phyloP scores from a whole-genome alignment of 2,329 filamentous ascomycete species.

The Exophiala sp. region DNA sequence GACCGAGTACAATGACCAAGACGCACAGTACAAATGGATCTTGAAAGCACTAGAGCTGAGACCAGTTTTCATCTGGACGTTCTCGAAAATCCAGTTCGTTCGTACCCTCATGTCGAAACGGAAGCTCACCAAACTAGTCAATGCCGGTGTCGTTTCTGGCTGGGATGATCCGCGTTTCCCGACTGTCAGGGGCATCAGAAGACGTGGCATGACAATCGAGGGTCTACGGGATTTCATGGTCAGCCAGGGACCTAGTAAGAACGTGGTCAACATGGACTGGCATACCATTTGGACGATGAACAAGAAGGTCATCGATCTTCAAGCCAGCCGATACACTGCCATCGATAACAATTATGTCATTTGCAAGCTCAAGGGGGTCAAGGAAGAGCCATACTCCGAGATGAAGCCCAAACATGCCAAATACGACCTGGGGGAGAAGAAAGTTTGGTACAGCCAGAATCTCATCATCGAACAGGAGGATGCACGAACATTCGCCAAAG shows the following conservation, averaged over 20 bases:
- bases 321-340: conserved; percentile 32
- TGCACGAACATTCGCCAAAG: conserved; percentile 31
- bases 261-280: conserved; percentile 50
- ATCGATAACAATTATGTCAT: conserved; percentile 31
- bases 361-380: conserved; percentile 58
- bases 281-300: conserved; percentile 56
- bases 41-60: conserved; percentile 46
- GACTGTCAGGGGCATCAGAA: conserved; percentile 49
- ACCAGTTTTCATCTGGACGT: conserved; percentile 49
- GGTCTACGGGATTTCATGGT: conserved; percentile 50
- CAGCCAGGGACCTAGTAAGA: conserved; percentile 49
- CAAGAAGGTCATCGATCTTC: conserved; percentile 79
- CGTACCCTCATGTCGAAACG: conserved; percentile 51
- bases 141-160: conserved; percentile 47
- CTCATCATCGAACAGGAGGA: conserved; percentile 35
- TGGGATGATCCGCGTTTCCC: conserved; percentile 53
- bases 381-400: conserved; percentile 42
- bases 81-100: conserved; percentile 52
- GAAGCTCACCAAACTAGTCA: conserved; percentile 50
- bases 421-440: conserved; percentile 34
- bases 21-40: conserved; percentile 53
- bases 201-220: conserved; percentile 49
- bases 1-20: conserved; percentile 56
- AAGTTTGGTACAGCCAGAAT: conserved; percentile 32
- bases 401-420: conserved; percentile 34